Evolutionary conservation across 1,284 basidiomycete genomes (phyloP).

Genomic region (Sphaerobolus stellatus): DNA sequence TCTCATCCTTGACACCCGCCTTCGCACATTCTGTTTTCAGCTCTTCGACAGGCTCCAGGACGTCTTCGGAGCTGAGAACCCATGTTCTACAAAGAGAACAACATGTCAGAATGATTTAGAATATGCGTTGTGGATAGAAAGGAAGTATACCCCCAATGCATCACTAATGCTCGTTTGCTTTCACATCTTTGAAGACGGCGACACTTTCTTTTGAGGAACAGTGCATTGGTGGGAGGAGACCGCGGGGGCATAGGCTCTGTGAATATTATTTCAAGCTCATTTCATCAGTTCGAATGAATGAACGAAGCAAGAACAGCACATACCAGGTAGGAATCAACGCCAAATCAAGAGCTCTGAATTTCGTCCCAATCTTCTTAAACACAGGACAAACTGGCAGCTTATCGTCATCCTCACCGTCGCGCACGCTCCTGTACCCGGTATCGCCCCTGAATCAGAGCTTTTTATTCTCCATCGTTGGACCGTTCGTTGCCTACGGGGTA

Average conservation of each 20-base stretch:
- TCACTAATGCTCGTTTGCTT: constrained; percentile 58
- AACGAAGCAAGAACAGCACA: constrained; percentile 27
- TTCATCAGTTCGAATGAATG: constrained; percentile 11
- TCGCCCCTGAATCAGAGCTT: constrained; percentile 71
- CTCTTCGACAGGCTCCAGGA: constrained; percentile 56
- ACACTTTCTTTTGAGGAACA: constrained; percentile 64
- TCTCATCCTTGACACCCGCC: constrained; percentile 46
- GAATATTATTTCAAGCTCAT: constrained; percentile 17
- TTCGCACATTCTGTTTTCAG: constrained; percentile 51
- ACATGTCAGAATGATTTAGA: not conserved
- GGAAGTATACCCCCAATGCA: constrained; percentile 62
- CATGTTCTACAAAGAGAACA: constrained; percentile 42
- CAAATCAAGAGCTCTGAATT: constrained; percentile 58
- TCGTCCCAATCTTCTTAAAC: constrained; percentile 64
- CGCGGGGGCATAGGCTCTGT: constrained; percentile 62
- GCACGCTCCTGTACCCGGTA: constrained; percentile 57
- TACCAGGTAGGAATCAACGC: constrained; percentile 68
- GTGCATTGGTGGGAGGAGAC: constrained; percentile 59
- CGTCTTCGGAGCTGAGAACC: constrained; percentile 53
- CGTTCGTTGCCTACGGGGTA: not conserved
- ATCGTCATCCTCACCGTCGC: constrained; percentile 47
- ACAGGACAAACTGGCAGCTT: constrained; percentile 61
- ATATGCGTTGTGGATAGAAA: constrained; percentile 7
- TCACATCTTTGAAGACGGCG: constrained; percentile 60
- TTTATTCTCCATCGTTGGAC: constrained; percentile 21